Evolutionary conservation across 73 alveolate species (phyloP).

Genomic region (Chromera velia): DNA sequence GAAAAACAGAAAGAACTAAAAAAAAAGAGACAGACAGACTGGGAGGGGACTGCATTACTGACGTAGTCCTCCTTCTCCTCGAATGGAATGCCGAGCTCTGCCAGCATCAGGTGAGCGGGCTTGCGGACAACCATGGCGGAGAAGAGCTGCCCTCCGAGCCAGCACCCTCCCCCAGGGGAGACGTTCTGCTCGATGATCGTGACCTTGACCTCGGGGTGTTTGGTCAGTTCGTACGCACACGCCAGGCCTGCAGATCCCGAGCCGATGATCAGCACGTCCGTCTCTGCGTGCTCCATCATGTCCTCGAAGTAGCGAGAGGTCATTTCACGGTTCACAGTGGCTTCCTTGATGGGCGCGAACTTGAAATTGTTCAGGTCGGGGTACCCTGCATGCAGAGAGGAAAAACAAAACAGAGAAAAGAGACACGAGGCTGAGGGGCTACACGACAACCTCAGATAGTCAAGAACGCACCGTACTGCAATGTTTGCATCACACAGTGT

Average conservation of each 20-base stretch:
- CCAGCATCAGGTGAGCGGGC: slow-evolving; percentile 37
- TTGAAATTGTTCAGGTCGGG: not conserved
- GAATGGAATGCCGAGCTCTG: slow-evolving; percentile 29
- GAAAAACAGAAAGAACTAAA: no score
- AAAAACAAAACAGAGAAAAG: no score
- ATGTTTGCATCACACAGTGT: no score
- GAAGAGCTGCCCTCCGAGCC: slow-evolving; percentile 44
- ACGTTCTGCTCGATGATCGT: slow-evolving; percentile 42
- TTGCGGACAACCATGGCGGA: slow-evolving; percentile 45
- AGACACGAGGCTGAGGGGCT: no score
- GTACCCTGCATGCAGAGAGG: no score
- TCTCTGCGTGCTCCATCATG: slow-evolving; percentile 35
- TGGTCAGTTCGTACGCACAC: slow-evolving; percentile 43
- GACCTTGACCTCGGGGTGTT: slow-evolving; percentile 39
- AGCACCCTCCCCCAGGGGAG: slow-evolving; percentile 43
- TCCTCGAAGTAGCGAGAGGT: slow-evolving; percentile 39
- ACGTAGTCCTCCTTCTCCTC: slow-evolving; percentile 44
- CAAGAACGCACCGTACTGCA: no score
- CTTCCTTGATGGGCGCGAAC: slow-evolving; percentile 37
- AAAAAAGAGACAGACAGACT: no score
- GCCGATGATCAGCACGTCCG: slow-evolving; percentile 42
- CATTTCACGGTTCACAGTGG: slow-evolving; percentile 34
- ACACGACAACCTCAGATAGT: no score
- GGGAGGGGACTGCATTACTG: no score
- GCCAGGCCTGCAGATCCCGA: slow-evolving; percentile 37